Conservation (phyloP, 192 early-diverging fungal species). For the Allomyces macrogynus region DNA sequence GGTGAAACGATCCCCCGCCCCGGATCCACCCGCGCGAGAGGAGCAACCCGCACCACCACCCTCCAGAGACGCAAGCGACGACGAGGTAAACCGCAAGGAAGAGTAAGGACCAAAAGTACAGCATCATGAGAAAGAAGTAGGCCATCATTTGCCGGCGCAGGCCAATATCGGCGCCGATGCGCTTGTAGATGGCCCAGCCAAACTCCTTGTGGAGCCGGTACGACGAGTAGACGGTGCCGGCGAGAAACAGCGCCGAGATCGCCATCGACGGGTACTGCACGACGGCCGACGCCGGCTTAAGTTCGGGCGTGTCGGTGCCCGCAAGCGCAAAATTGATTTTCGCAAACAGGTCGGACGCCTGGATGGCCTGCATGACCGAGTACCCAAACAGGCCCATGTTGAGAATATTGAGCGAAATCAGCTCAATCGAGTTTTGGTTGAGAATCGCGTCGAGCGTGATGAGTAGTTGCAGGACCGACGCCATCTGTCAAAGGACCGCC, state of each 20-base stretch:
- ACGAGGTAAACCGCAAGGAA: no score
- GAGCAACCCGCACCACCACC: no score
- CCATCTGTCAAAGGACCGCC: background rate
- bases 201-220: background rate
- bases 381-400: background rate
- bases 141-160: background rate
- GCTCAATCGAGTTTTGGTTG: background rate
- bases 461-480: background rate
- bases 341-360: background rate
- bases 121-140: background rate
- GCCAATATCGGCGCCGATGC: background rate
- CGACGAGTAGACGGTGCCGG: background rate
- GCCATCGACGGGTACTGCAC: background rate
- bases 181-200: background rate
- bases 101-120: background rate
- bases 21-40: no score
- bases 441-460: background rate
- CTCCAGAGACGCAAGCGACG: no score
- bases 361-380: background rate
- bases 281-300: no score
- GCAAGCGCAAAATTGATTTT: no score
- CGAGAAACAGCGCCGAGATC: background rate
- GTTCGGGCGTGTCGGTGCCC: no score
- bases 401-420: background rate
- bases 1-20: no score